phyloP scores from a whole-genome alignment of 345 rosid genomes.

The Syzygium aqueum region DNA sequence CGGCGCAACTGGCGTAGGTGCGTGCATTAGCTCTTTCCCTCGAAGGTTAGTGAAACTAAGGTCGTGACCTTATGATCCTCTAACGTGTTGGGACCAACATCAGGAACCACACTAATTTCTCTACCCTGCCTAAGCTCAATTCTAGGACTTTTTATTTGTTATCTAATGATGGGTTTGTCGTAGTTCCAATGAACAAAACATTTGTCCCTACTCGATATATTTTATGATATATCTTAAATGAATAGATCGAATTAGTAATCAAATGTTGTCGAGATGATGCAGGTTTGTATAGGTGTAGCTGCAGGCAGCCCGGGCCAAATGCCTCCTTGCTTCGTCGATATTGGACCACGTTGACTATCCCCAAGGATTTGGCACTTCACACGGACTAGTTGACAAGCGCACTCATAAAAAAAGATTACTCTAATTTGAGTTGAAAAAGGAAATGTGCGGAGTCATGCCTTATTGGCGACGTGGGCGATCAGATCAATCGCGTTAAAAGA shows the following conservation, averaged over 20 bases:
- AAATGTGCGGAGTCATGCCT: not conserved
- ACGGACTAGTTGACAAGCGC: not conserved
- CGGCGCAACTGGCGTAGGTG: not conserved
- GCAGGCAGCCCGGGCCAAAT: not conserved
- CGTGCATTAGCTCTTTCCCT: not conserved
- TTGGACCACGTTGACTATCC: not conserved
- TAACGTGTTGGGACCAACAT: not conserved
- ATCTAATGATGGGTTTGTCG: not conserved
- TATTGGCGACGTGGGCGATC: not conserved
- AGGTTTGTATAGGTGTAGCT: not conserved
- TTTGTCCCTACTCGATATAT: not conserved
- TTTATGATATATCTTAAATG: not conserved
- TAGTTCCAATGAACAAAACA: not conserved
- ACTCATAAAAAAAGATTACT: not conserved
- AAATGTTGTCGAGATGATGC: not conserved
- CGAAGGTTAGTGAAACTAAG: not conserved
- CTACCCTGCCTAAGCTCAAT: not conserved
- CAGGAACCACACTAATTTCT: not conserved
- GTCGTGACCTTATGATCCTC: not conserved
- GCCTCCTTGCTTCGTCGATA: not conserved
- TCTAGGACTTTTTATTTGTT: not conserved
- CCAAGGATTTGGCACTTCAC: not conserved
- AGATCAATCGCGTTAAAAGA: not conserved
- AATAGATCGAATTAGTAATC: not conserved
- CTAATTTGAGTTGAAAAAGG: not conserved